Evolutionary conservation across 2,329 filamentous ascomycete species (phyloP).

Genomic region (Xylaria arbuscula): DNA sequence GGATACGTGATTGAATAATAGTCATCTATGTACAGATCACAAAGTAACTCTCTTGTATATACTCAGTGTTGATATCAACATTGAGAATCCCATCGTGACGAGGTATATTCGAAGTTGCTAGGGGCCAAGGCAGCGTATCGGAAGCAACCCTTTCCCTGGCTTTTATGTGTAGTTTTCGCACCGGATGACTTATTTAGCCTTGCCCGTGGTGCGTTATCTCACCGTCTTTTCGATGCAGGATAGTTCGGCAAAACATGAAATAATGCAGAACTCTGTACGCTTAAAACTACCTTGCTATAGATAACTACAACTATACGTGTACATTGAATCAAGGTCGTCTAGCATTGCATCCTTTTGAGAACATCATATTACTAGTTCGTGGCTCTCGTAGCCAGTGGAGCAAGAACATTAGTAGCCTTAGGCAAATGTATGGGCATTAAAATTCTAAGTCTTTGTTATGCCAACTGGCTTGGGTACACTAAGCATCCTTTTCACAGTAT

Average conservation of each 20-base stretch:
- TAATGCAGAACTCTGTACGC: background rate
- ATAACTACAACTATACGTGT: background rate
- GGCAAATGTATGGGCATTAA: background rate
- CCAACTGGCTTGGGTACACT: conserved; percentile 6
- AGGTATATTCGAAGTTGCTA: conserved; percentile 9
- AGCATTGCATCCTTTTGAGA: background rate
- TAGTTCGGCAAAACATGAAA: background rate
- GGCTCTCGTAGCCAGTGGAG: background rate
- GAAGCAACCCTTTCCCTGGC: conserved; percentile 25
- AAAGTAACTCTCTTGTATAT: conserved; percentile 8
- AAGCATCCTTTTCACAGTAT: conserved; percentile 3
- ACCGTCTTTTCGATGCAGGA: conserved; percentile 1
- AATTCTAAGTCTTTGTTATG: conserved; percentile 13
- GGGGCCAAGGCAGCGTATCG: conserved; percentile 29
- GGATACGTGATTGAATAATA: conserved; percentile 7
- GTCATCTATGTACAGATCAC: conserved; percentile 4
- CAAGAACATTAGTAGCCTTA: background rate
- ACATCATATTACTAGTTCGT: background rate
- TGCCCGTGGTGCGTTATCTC: conserved; percentile 11
- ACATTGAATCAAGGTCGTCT: background rate
- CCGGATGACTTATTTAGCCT: conserved; percentile 8
- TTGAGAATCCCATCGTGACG: background rate
- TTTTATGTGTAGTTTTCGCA: conserved; percentile 17
- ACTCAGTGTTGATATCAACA: background rate
- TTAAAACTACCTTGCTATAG: conserved; percentile 6